Conservation (phyloP, 2,329 filamentous ascomycete species). For the Trichoderma atrobrunneum region DNA sequence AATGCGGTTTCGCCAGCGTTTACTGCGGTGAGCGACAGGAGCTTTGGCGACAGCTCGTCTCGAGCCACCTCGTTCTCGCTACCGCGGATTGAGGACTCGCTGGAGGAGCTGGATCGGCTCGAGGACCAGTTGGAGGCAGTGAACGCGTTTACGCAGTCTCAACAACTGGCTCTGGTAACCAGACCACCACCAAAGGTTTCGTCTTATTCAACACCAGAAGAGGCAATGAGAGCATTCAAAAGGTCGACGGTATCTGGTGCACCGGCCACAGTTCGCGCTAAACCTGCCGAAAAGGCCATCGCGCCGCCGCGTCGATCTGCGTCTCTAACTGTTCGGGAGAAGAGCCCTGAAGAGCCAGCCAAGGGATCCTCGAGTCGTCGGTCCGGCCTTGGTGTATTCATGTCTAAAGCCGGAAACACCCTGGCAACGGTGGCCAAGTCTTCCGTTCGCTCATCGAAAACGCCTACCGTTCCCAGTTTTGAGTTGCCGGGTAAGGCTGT, state of each 20-base stretch:
- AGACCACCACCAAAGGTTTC: constrained; percentile 1
- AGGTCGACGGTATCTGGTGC: constrained; percentile 33
- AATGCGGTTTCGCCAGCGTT: constrained; percentile 35
- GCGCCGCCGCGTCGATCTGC: constrained; percentile 42
- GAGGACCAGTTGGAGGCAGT: constrained; percentile 61
- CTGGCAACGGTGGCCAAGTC: constrained; percentile 7
- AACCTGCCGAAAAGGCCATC: constrained; percentile 37
- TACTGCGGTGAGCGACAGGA: constrained; percentile 33
- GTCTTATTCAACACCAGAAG: background rate
- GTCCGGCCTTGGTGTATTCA: background rate
- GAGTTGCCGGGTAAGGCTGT: constrained; percentile 63
- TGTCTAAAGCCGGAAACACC: constrained; percentile 5
- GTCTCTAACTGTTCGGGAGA: constrained; percentile 39
- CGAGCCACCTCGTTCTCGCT: constrained; percentile 34
- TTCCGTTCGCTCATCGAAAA: constrained; percentile 36
- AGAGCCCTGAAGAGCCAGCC: constrained; percentile 22
- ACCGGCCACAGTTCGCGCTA: constrained; percentile 42
- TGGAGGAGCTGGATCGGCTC: constrained; percentile 60
- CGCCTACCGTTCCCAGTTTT: constrained; percentile 54
- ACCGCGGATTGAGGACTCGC: constrained; percentile 60
- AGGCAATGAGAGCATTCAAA: constrained; percentile 23
- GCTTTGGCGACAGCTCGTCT: constrained; percentile 36
- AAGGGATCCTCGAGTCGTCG: background rate
- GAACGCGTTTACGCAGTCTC: constrained; percentile 36
- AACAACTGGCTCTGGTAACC: constrained; percentile 33